phyloP scores from a whole-genome alignment of 352 stramenopile species.

The Halophytophthora polymorphica region DNA sequence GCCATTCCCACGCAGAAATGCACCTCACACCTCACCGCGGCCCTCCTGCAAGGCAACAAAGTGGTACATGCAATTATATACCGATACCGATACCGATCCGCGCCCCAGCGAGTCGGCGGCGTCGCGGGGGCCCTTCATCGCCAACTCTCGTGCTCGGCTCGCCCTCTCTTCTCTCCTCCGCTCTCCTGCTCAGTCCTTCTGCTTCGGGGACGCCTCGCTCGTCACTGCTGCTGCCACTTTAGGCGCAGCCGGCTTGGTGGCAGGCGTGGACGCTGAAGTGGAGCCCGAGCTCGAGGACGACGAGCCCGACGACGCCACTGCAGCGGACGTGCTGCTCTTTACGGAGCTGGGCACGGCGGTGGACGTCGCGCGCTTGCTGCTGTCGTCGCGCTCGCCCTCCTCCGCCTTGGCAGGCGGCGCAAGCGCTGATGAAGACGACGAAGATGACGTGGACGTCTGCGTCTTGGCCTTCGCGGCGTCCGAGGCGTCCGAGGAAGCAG shows the following conservation, averaged over 20 bases:
- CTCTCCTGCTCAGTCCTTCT: constrained; percentile 7
- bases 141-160: constrained; percentile 1
- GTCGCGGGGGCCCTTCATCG: background rate
- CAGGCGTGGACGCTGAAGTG: constrained; percentile 1
- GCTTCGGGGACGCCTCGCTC: constrained; percentile 7
- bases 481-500: no score
- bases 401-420: no score
- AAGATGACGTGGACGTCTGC: background rate
- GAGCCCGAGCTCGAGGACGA: no score
- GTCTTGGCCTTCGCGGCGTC: constrained; percentile 1
- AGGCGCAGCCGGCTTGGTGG: constrained; percentile 7
- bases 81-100: background rate
- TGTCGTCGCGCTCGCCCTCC: background rate
- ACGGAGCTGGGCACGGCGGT: no score
- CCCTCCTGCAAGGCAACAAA: background rate
- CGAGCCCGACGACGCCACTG: no score
- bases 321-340: no score
- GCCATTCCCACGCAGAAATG: no score
- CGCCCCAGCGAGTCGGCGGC: no score
- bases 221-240: constrained; percentile 8
- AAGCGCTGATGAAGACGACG: no score
- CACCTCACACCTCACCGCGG: no score
- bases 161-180: constrained; percentile 4
- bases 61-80: background rate
- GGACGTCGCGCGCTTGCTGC: background rate